Percentiles rank a stretch among this genome's conserved stretches.
These are phyloP conservation scores for Colletotrichum orbiculare DNA, from an alignment of 2,329 filamentous ascomycete genomes.

Conservation along the genomic window DNA sequence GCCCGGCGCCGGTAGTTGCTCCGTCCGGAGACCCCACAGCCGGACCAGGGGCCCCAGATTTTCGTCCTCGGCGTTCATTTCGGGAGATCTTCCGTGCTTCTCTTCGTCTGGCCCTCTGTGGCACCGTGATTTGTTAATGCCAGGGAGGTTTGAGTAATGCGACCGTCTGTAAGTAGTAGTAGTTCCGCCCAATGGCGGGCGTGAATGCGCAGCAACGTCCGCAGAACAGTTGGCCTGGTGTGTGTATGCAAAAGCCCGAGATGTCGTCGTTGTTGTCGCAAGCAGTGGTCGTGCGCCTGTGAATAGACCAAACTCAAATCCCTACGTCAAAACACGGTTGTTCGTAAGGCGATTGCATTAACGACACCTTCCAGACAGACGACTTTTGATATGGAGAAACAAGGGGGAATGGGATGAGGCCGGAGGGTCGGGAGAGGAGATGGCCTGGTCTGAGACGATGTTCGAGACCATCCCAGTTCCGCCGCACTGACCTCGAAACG, in stretches of 20 bases:
- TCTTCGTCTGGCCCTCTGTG: no score
- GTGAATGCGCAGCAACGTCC: no score
- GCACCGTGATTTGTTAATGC: background rate
- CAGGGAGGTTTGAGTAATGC: constrained; percentile 5
- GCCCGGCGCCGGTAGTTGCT: constrained; percentile 57
- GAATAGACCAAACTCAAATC: constrained; percentile 29
- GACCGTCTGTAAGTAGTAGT: background rate
- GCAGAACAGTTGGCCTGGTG: background rate
- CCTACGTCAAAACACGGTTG: constrained; percentile 22
- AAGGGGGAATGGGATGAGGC: constrained; percentile 12
- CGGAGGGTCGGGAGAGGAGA: constrained; percentile 5
- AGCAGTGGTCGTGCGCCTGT: constrained; percentile 11
- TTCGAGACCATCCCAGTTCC: constrained; percentile 16
- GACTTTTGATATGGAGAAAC: background rate
- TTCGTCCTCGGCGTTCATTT: constrained; percentile 29
- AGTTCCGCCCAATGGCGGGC: no score
- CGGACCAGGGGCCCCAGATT: constrained; percentile 61
- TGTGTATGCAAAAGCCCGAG: background rate
- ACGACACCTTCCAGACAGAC: constrained; percentile 1
- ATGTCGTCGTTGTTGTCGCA: background rate
- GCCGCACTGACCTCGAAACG: constrained; percentile 34
- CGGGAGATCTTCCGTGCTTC: background rate
- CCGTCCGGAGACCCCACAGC: constrained; percentile 61
- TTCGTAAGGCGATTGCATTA: constrained; percentile 18
- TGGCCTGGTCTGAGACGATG: constrained; percentile 28